phyloP scores from a whole-genome alignment of 2,329 filamentous ascomycete genomes.

The Macrophomina pseudophaseolina region DNA sequence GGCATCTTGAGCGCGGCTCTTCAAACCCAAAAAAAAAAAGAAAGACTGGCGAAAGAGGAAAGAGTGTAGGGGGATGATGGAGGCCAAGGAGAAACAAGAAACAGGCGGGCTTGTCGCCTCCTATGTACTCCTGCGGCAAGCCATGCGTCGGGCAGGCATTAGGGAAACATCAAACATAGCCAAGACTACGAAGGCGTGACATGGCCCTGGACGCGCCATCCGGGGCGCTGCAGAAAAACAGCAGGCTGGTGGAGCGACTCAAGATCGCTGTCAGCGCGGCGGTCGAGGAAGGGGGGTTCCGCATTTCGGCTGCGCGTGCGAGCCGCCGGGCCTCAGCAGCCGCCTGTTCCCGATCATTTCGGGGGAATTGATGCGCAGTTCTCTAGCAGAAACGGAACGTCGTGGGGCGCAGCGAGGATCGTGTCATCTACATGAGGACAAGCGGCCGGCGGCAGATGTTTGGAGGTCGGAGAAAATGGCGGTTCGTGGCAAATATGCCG shows the following conservation, averaged over 20 bases:
- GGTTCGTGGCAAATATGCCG: conserved; percentile 17
- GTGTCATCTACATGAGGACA: conserved; percentile 18
- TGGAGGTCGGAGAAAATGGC: not conserved
- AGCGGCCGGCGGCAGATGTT: conserved; percentile 11
- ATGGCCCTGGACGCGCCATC: conserved; percentile 15
- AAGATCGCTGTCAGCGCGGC: not conserved
- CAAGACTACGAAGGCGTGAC: conserved; percentile 1
- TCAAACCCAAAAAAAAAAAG: not conserved
- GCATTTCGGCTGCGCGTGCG: not conserved
- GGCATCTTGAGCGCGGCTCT: conserved; percentile 34
- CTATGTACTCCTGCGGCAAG: conserved; percentile 1
- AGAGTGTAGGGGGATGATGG: not conserved
- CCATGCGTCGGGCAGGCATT: not conserved
- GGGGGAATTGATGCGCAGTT: not conserved
- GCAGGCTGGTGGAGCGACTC: conserved; percentile 1
- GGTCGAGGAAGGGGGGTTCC: not conserved
- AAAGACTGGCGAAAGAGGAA: conserved; percentile 19
- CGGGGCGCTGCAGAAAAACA: not conserved
- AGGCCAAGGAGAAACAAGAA: conserved; percentile 20
- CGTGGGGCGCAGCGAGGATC: not conserved
- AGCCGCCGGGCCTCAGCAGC: conserved; percentile 12
- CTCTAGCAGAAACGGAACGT: not conserved
- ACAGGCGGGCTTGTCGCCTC: conserved; percentile 9
- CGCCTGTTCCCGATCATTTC: conserved; percentile 13
- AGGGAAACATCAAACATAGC: conserved; percentile 22